A percentile compares a stretch with the other conserved stretches of the same genome.
Evolutionary conservation across 148 eudicot species (phyloP).

Genomic region (Pouteria glomerata): DNA sequence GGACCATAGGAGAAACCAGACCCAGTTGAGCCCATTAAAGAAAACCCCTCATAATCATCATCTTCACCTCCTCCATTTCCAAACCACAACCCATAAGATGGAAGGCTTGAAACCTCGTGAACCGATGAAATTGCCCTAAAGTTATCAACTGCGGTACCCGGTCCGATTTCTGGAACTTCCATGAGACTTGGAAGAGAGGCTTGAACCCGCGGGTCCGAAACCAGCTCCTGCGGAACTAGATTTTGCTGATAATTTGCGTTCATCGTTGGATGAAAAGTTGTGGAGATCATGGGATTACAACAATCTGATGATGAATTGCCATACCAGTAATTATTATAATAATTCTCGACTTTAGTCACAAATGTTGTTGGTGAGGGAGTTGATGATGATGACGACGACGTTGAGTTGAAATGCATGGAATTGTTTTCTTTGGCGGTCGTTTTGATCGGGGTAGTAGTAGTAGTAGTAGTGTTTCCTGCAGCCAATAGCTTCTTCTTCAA

Average conservation of each 20-base stretch:
- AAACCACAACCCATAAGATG: not conserved
- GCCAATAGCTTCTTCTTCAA: constrained; percentile 31
- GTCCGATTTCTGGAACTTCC: not conserved
- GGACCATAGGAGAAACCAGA: not conserved
- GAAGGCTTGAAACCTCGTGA: not conserved
- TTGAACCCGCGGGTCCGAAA: not conserved
- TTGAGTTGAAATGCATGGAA: not conserved
- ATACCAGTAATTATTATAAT: not conserved
- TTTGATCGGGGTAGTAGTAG: not conserved
- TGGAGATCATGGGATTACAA: not conserved
- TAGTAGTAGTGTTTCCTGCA: not conserved
- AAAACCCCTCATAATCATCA: not conserved
- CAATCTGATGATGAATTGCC: not conserved
- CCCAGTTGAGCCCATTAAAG: not conserved
- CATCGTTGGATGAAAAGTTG: not conserved
- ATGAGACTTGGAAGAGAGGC: not conserved
- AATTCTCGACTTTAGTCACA: not conserved
- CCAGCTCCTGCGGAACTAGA: not conserved
- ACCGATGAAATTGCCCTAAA: not conserved
- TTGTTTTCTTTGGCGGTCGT: not conserved
- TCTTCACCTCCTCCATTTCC: not conserved
- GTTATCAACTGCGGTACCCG: not conserved
- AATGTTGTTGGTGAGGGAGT: too few species aligned
- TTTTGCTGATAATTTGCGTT: not conserved
- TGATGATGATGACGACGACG: not conserved